Conservation (phyloP, 208 protist genomes). For the Herpetomonas tarakana region DNA sequence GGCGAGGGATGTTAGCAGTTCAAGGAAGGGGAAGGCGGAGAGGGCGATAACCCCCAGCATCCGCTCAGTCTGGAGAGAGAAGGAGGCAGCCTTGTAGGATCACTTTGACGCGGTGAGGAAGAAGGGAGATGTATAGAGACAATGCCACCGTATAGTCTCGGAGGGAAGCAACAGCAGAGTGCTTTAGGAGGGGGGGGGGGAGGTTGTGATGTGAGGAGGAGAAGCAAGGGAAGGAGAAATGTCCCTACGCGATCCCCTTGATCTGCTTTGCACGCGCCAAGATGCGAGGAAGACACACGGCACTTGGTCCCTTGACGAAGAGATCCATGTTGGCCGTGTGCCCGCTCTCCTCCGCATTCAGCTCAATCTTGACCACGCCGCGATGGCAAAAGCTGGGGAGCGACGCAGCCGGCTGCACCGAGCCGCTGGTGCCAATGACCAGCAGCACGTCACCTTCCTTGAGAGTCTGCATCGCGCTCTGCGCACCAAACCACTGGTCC, state of each 20-base stretch:
- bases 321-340: slow-evolving; percentile 23
- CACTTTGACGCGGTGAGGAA: too few species aligned
- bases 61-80: too few species aligned
- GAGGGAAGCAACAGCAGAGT: too few species aligned
- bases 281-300: slow-evolving; percentile 1
- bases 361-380: slow-evolving; percentile 25
- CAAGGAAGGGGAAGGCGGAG: too few species aligned
- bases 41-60: too few species aligned
- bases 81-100: too few species aligned
- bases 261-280: slow-evolving; percentile 1
- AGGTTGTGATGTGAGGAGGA: too few species aligned
- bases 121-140: too few species aligned
- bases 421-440: slow-evolving; percentile 22
- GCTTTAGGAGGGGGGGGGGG: too few species aligned
- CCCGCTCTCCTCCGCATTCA: slow-evolving; percentile 12
- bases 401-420: slow-evolving; percentile 22
- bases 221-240: slow-evolving; percentile 31
- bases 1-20: too few species aligned
- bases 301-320: slow-evolving; percentile 7
- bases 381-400: slow-evolving; percentile 5
- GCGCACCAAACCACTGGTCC: slow-evolving; percentile 8
- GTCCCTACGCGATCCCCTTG: not conserved
- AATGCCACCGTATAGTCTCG: too few species aligned
- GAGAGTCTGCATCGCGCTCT: slow-evolving; percentile 2
- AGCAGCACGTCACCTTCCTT: slow-evolving; percentile 16